phyloP scores from a whole-genome alignment of 805 yeast species.

The Pichia rugopelliculosa region DNA sequence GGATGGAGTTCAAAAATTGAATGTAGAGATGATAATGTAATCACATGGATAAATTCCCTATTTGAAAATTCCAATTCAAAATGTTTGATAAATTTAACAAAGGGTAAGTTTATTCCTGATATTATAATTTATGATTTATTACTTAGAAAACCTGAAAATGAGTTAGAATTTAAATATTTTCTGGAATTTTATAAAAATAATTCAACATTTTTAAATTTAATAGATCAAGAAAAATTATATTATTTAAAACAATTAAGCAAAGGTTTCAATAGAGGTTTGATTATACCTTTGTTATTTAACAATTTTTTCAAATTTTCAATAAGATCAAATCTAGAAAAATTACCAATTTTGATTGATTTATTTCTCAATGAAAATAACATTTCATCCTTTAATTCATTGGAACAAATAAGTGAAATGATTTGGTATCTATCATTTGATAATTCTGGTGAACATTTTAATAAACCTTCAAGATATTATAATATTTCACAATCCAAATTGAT shows the following conservation, averaged over 20 bases:
- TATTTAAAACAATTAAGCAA: constrained; percentile 16
- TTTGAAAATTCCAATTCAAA: constrained; percentile 17
- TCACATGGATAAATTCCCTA: constrained; percentile 25
- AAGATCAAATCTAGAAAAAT: constrained; percentile 16
- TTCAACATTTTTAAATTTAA: constrained; percentile 13
- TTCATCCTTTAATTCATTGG: constrained; percentile 11
- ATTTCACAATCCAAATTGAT: constrained; percentile 23
- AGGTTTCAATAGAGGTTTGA: constrained; percentile 13
- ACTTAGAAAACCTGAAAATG: constrained; percentile 21
- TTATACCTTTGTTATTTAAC: constrained; percentile 23
- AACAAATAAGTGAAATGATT: constrained; percentile 24
- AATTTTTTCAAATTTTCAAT: constrained; percentile 22
- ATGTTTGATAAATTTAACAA: constrained; percentile 15
- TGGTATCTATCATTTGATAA: constrained; percentile 27
- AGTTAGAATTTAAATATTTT: constrained; percentile 20
- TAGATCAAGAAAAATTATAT: constrained; percentile 26
- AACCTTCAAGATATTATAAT: constrained; percentile 18
- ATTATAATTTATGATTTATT: constrained; percentile 25
- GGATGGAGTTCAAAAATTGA: constrained; percentile 16
- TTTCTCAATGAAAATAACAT: constrained; percentile 13
- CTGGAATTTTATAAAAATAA: constrained; percentile 20
- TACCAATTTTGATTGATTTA: constrained; percentile 17
- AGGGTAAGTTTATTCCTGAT: constrained; percentile 17
- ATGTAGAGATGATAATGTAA: constrained; percentile 15
- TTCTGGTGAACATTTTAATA: constrained; percentile 20